These are phyloP conservation scores for Phytophthora vignae DNA, from an alignment of 352 stramenopile species.

Conservation along the genomic window DNA sequence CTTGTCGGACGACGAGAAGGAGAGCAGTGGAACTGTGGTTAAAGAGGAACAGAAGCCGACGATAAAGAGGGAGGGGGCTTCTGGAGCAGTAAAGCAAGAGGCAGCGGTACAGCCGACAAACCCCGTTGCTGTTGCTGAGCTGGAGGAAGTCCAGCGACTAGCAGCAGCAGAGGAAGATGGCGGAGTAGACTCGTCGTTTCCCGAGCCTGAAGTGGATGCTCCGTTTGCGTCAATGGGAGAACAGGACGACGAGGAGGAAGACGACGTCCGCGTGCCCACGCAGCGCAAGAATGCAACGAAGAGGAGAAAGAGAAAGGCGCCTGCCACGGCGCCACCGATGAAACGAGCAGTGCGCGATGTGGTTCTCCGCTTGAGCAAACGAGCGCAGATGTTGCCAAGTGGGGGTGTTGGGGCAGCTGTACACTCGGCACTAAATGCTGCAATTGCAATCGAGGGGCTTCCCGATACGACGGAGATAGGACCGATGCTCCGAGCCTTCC, in stretches of 20 bases:
- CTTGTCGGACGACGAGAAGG: conserved; percentile 17
- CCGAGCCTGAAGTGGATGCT: neutral
- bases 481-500: neutral
- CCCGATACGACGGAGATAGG: neutral
- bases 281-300: neutral
- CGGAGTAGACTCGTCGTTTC: neutral
- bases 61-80: neutral
- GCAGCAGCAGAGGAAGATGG: neutral
- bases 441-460: conserved; percentile 1
- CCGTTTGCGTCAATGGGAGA: neutral
- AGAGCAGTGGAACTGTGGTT: neutral
- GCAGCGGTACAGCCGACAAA: neutral
- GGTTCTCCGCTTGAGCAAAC: conserved; percentile 3
- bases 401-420: conserved; percentile 4
- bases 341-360: conserved; percentile 1
- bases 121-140: neutral
- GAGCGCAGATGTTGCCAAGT: conserved; percentile 3
- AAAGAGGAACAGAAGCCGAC: conserved; percentile 2
- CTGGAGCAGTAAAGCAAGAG: neutral
- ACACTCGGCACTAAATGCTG: conserved; percentile 1
- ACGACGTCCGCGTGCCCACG: neutral
- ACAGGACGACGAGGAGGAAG: neutral
- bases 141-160: neutral
- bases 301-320: conserved; percentile 6
- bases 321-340: too few species aligned